Evolutionary conservation across 2,329 filamentous ascomycete genomes (phyloP).

Genomic region (Aureobasidium lini): DNA sequence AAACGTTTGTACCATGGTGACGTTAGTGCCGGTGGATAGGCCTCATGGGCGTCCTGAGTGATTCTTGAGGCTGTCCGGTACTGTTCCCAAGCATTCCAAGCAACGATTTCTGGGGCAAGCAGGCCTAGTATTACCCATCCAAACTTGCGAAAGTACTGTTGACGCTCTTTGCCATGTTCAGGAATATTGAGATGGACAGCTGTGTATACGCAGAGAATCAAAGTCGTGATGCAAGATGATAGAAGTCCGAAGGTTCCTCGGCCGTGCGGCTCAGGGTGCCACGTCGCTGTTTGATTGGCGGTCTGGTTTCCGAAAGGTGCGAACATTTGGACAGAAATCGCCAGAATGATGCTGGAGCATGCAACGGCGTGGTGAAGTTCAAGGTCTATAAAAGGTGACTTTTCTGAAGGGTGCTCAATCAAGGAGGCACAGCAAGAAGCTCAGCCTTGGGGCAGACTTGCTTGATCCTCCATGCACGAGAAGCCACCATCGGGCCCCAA

Average conservation of each 20-base stretch:
- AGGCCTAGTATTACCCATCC: constrained; percentile 16
- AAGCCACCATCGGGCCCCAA: too few species aligned
- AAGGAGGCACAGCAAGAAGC: too few species aligned
- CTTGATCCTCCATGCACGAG: too few species aligned
- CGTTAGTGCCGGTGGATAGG: too few species aligned
- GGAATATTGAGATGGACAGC: constrained; percentile 19
- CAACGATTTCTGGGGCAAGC: constrained; percentile 15
- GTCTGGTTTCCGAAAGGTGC: neutral
- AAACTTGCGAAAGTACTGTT: constrained; percentile 12
- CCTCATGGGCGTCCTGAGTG: neutral
- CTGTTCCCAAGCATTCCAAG: neutral
- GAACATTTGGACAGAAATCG: neutral
- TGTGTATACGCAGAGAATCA: constrained; percentile 17
- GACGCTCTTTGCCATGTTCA: neutral
- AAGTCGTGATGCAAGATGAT: constrained; percentile 15
- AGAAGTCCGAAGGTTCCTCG: constrained; percentile 17
- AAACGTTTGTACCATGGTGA: too few species aligned
- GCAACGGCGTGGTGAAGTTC: too few species aligned
- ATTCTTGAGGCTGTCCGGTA: neutral
- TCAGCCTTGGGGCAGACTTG: too few species aligned
- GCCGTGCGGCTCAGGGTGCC: constrained; percentile 16
- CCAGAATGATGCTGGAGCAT: too few species aligned
- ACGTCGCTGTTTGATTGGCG: neutral
- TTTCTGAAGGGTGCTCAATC: too few species aligned
- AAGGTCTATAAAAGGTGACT: too few species aligned